Evolutionary conservation across 1,284 basidiomycete species (phyloP).

Genomic region (Fomitopsis schrenkii): DNA sequence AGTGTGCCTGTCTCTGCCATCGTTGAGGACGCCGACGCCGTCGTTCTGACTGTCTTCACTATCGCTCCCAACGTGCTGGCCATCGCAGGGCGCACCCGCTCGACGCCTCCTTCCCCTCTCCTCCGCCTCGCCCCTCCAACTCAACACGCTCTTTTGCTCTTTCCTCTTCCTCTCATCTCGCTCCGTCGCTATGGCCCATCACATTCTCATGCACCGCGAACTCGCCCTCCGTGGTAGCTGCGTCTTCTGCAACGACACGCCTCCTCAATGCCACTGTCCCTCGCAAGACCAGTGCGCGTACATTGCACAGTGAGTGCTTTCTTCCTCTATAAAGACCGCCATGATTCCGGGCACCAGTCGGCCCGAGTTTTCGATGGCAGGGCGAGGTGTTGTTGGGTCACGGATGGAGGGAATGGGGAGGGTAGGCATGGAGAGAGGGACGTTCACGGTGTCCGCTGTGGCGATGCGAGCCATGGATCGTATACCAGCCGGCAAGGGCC

Average conservation of each 20-base stretch:
- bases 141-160: conserved; percentile 29
- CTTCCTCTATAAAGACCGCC: background rate
- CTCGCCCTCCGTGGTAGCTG: conserved; percentile 19
- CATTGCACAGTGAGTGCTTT: conserved; percentile 48
- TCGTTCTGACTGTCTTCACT: conserved; percentile 16
- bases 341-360: conserved; percentile 12
- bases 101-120: conserved; percentile 8
- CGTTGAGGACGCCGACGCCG: conserved; percentile 16
- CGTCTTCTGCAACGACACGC: conserved; percentile 29
- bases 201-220: conserved; percentile 38
- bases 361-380: background rate
- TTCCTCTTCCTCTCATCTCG: conserved; percentile 14
- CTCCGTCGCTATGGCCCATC: conserved; percentile 30
- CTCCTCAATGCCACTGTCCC: conserved; percentile 49
- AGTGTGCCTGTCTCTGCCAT: conserved; percentile 6
- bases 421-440: background rate
- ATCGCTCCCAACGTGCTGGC: conserved; percentile 30
- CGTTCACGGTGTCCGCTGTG: too few relatives aligned
- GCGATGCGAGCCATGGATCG: too few relatives aligned
- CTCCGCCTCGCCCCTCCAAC: conserved; percentile 10
- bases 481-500: too few relatives aligned
- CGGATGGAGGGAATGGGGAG: background rate
- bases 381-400: background rate
- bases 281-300: conserved; percentile 52
- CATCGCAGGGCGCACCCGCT: conserved; percentile 24